Percentiles rank a stretch among this genome's conserved stretches.
Conservation (phyloP, 148 eudicot species). For the Rhododendron ferrugineum region DNA sequence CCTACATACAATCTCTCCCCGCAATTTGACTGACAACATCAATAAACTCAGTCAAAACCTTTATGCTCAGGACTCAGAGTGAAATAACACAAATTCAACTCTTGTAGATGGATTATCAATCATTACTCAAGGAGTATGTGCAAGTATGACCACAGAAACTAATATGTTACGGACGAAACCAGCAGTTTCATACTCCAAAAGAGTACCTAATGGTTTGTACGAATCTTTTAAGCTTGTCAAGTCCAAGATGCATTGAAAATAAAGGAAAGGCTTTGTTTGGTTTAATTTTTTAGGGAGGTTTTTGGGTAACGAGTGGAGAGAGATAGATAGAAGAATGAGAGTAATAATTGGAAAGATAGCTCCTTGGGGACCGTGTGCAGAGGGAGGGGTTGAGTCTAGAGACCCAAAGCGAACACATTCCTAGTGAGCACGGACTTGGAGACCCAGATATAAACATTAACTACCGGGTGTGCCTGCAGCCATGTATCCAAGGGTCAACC, state of each 20-base stretch:
- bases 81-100: not conserved
- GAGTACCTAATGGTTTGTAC: not conserved
- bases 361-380: too few relatives aligned
- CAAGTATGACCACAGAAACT: not conserved
- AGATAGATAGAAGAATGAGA: too few relatives aligned
- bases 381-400: too few relatives aligned
- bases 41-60: not conserved
- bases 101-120: not conserved
- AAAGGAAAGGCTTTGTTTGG: too few relatives aligned
- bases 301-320: too few relatives aligned
- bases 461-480: not conserved
- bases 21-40: not conserved
- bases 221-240: not conserved
- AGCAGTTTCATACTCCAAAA: not conserved
- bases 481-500: not conserved
- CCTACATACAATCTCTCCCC: not conserved
- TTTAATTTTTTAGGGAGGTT: too few relatives aligned
- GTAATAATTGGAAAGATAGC: too few relatives aligned
- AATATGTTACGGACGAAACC: not conserved
- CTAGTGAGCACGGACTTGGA: not conserved
- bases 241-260: not conserved
- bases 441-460: not conserved
- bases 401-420: too few relatives aligned
- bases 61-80: not conserved
- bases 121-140: not conserved